Conservation (phyloP, 805 yeast genomes). For the Barnettozyma salicaria region DNA sequence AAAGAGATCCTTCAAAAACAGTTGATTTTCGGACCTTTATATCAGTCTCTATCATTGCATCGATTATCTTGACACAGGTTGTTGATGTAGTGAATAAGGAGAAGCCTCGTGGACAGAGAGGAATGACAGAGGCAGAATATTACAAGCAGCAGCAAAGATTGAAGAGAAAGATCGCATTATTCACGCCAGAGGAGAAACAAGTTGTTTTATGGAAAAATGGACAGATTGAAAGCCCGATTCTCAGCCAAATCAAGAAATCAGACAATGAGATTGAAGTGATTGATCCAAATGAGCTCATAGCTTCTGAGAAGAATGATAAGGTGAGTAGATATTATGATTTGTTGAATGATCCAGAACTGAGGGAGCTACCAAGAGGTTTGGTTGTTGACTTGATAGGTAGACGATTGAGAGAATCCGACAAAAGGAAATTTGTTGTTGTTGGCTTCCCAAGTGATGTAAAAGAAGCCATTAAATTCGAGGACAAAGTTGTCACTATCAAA, state of each 20-base stretch:
- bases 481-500: slow-evolving; percentile 49
- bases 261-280: slow-evolving; percentile 32
- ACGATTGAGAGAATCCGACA: slow-evolving; percentile 23
- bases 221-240: slow-evolving; percentile 16
- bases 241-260: too few relatives aligned
- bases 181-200: slow-evolving; percentile 36
- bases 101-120: slow-evolving; percentile 24
- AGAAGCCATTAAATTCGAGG: slow-evolving; percentile 70
- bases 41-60: slow-evolving; percentile 39
- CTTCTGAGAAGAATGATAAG: slow-evolving; percentile 38
- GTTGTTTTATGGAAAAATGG: slow-evolving; percentile 33
- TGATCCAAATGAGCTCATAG: slow-evolving; percentile 46
- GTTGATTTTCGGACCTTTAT: slow-evolving; percentile 37
- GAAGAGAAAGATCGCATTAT: slow-evolving; percentile 42
- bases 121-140: slow-evolving; percentile 34
- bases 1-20: slow-evolving; percentile 3
- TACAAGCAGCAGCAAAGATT: slow-evolving; percentile 42
- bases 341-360: slow-evolving; percentile 33
- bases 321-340: slow-evolving; percentile 45
- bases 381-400: slow-evolving; percentile 29
- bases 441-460: slow-evolving; percentile 58
- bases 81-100: slow-evolving; percentile 33
- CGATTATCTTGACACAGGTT: slow-evolving; percentile 36
- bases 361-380: slow-evolving; percentile 32
- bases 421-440: slow-evolving; percentile 39